Percentiles rank a stretch among this genome's conserved stretches.
These are phyloP conservation scores for Klebsormidium nitens DNA, from an alignment of 139 green algal species.

Conservation along the genomic window DNA sequence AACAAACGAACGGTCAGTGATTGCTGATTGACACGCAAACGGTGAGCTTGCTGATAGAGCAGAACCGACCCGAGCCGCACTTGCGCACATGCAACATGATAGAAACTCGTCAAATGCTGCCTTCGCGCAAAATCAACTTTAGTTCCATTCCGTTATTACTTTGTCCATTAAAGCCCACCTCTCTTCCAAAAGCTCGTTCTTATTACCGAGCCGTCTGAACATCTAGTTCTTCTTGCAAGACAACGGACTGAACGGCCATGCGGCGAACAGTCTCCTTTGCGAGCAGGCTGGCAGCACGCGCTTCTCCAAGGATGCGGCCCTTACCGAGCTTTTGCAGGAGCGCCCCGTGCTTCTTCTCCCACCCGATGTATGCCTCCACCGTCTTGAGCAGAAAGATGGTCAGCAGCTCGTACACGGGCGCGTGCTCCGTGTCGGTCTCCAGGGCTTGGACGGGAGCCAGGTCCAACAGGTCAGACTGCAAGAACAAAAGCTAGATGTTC, in stretches of 20 bases:
- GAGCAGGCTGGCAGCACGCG: not conserved
- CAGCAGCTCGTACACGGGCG: constrained; percentile 14
- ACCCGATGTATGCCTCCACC: constrained; percentile 10
- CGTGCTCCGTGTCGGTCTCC: constrained; percentile 24
- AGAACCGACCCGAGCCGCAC: not conserved
- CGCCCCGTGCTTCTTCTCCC: too few species aligned
- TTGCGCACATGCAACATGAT: not conserved
- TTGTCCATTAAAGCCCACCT: too few species aligned
- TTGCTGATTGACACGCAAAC: not conserved
- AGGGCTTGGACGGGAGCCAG: constrained; percentile 14
- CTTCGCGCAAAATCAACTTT: too few species aligned
- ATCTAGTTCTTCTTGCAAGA: not conserved
- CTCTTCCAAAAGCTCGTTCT: not conserved
- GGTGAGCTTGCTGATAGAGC: constrained; percentile 2
- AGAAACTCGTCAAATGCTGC: too few species aligned
- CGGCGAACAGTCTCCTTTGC: not conserved
- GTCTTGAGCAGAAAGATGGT: constrained; percentile 24
- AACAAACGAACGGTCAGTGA: not conserved
- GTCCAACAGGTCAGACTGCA: constrained; percentile 44
- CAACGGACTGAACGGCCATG: too few species aligned
- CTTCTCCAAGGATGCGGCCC: not conserved
- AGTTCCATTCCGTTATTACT: too few species aligned
- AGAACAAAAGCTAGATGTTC: too few species aligned
- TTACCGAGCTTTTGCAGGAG: not conserved
- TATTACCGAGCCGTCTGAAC: not conserved